Evolutionary conservation across 2,329 filamentous ascomycete genomes (phyloP).

Genomic region (Tolypocladium tundrense): DNA sequence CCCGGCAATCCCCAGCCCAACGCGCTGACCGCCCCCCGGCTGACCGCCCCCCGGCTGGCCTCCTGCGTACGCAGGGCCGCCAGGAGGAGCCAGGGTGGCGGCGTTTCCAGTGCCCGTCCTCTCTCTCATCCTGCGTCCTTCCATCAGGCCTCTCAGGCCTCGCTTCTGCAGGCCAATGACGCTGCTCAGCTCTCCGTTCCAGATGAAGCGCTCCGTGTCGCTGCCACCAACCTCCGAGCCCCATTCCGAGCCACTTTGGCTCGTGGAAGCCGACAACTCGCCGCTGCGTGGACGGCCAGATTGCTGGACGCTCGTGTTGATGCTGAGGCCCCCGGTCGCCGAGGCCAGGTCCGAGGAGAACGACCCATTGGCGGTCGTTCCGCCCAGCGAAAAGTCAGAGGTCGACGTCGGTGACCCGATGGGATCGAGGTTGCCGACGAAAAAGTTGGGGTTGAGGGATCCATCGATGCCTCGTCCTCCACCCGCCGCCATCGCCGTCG

Average conservation of each 20-base stretch:
- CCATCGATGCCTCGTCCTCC: slow-evolving; percentile 76
- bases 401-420: slow-evolving; percentile 23
- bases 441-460: slow-evolving; percentile 52
- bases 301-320: slow-evolving; percentile 34
- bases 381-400: slow-evolving; percentile 21
- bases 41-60: slow-evolving; percentile 16
- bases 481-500: slow-evolving; percentile 93
- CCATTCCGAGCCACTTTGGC: slow-evolving; percentile 44
- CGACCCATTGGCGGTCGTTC: slow-evolving; percentile 18
- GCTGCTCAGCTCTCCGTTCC: slow-evolving; percentile 72
- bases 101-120: slow-evolving; percentile 39
- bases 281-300: slow-evolving; percentile 31
- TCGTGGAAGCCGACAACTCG: slow-evolving; percentile 39
- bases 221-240: slow-evolving; percentile 43
- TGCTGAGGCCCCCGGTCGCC: slow-evolving; percentile 30
- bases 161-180: slow-evolving; percentile 95
- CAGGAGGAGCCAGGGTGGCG: slow-evolving; percentile 11
- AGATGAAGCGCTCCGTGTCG: slow-evolving; percentile 46
- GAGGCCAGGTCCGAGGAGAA: slow-evolving; percentile 19
- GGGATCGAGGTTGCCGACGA: slow-evolving; percentile 38
- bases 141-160: slow-evolving; percentile 86
- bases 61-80: slow-evolving; percentile 7
- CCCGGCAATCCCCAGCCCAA: slow-evolving; percentile 44
- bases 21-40: slow-evolving; percentile 23
- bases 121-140: slow-evolving; percentile 77